A percentile compares a stretch with the other conserved stretches of the same genome.
phyloP scores from a whole-genome alignment of 345 rosid genomes.

The Euphorbia pulcherrima region DNA sequence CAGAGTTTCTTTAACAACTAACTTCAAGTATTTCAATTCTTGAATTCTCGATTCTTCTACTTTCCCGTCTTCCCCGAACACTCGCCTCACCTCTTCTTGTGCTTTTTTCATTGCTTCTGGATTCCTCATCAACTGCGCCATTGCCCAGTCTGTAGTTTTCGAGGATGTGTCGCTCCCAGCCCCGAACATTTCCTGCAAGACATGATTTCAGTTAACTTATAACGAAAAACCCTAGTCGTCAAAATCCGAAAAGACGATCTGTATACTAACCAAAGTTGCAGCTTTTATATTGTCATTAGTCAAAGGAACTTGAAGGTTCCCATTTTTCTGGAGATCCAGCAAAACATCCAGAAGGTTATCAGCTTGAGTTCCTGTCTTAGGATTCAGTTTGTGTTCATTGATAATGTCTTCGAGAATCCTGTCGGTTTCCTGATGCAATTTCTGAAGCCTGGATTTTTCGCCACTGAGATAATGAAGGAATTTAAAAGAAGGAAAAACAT shows the following conservation, averaged over 20 bases:
- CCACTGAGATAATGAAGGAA: neutral
- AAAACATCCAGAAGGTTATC: conserved; percentile 17
- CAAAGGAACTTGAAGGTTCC: conserved; percentile 6
- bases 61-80: conserved; percentile 10
- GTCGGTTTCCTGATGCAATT: neutral
- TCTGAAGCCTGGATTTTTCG: neutral
- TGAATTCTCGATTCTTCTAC: conserved; percentile 9
- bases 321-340: conserved; percentile 14
- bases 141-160: conserved; percentile 4
- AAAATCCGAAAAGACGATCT: too few relatives aligned
- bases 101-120: conserved; percentile 23
- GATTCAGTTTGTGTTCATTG: neutral
- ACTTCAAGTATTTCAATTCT: conserved; percentile 18
- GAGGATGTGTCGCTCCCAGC: conserved; percentile 16
- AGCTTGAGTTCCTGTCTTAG: neutral
- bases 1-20: conserved; percentile 13
- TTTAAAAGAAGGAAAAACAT: conserved; percentile 17
- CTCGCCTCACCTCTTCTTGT: conserved; percentile 30
- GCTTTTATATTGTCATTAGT: conserved; percentile 18
- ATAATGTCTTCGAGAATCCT: conserved; percentile 1
- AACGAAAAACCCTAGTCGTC: too few relatives aligned
- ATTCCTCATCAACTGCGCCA: conserved; percentile 18
- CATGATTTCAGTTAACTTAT: neutral
- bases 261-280: conserved; percentile 12
- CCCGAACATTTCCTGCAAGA: neutral